phyloP scores from a whole-genome alignment of 176 grass and related monocot species.

The Alopecurus myosuroides region DNA sequence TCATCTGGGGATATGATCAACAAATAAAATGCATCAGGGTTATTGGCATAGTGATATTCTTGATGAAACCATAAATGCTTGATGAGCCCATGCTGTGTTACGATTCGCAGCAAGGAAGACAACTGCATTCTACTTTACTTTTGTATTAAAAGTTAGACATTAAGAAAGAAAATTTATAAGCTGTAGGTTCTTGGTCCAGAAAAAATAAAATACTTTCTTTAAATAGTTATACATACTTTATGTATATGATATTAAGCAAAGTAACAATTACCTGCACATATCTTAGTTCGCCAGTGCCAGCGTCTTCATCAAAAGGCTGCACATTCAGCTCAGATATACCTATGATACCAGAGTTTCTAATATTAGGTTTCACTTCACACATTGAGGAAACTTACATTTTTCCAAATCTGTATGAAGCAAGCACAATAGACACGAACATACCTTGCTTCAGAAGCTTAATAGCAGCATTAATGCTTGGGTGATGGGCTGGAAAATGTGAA shows the following conservation, averaged over 20 bases:
- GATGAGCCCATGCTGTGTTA: too few species aligned
- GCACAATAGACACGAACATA: not conserved
- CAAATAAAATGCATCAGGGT: not conserved
- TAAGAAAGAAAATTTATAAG: too few species aligned
- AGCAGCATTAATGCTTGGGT: constrained; percentile 87
- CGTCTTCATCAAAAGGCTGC: constrained; percentile 78
- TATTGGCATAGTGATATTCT: not conserved
- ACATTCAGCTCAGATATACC: constrained; percentile 89
- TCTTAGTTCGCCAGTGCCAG: constrained; percentile 76
- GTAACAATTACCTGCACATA: constrained; percentile 77
- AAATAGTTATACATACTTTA: not conserved
- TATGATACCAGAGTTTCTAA: constrained; percentile 28
- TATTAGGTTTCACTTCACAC: not conserved
- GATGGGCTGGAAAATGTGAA: constrained; percentile 59
- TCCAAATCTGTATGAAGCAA: constrained; percentile 18
- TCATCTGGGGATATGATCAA: constrained; percentile 52
- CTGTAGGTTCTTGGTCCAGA: not conserved
- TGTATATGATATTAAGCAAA: constrained; percentile 25
- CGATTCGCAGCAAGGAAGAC: too few species aligned
- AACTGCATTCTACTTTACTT: too few species aligned
- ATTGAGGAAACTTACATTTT: not conserved
- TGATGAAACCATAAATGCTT: not conserved
- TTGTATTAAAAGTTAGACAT: too few species aligned
- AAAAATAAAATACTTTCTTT: not conserved
- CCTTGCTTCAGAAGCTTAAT: constrained; percentile 81